phyloP scores from a whole-genome alignment of 2,329 filamentous ascomycete species.

The Elsinoe fawcettii region DNA sequence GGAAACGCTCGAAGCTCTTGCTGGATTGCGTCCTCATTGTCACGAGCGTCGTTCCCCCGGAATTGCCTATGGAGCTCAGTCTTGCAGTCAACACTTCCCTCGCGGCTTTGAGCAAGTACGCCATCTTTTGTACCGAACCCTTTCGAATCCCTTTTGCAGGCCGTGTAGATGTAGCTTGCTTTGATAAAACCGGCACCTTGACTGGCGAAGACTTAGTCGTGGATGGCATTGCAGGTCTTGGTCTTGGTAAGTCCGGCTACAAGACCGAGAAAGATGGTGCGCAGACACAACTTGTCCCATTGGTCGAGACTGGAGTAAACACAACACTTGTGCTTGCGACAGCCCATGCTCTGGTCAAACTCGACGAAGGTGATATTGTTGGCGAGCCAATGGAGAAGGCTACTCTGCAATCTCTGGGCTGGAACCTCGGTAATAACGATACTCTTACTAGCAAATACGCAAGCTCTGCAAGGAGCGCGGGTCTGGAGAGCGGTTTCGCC shows the following conservation, averaged over 20 bases:
- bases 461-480: conserved; percentile 37
- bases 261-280: conserved; percentile 70
- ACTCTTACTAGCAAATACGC: conserved; percentile 62
- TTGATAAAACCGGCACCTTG: conserved; percentile 95
- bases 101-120: conserved; percentile 85
- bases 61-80: conserved; percentile 95
- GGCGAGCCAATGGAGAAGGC: conserved; percentile 99
- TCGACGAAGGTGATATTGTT: conserved; percentile 94
- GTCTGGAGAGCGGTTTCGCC: conserved; percentile 41
- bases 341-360: conserved; percentile 87
- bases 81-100: conserved; percentile 96
- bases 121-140: conserved; percentile 97
- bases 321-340: conserved; percentile 91
- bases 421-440: conserved; percentile 87
- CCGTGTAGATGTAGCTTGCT: conserved; percentile 91
- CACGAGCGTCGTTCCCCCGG: conserved; percentile 95
- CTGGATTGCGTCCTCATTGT: conserved; percentile 96
- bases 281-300: conserved; percentile 67
- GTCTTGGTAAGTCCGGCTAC: conserved; percentile 59
- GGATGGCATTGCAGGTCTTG: conserved; percentile 87
- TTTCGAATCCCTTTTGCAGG: conserved; percentile 97
- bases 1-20: conserved; percentile 93
- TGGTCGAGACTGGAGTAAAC: conserved; percentile 63
- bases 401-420: conserved; percentile 79
- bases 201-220: conserved; percentile 96